Percentiles rank a stretch among this genome's conserved stretches.
These are phyloP conservation scores for Fusarium nanum DNA, from an alignment of 2,329 filamentous ascomycete species.

Conservation along the genomic window DNA sequence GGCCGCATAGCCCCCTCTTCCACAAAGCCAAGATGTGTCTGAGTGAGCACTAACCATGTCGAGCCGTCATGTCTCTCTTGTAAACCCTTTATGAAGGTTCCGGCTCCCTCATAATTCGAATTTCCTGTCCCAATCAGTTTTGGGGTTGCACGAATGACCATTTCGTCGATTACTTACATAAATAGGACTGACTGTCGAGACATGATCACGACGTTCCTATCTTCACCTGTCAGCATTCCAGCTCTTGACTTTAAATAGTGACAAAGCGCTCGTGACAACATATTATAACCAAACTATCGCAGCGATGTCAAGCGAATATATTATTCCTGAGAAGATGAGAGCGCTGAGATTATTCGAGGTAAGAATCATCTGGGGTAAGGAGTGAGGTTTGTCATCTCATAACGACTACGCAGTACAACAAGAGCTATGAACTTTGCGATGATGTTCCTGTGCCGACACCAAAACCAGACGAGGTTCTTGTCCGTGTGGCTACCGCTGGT, in stretches of 20 bases:
- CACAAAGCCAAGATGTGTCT: neutral
- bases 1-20: neutral
- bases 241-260: neutral
- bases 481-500: slow-evolving; percentile 16
- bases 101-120: neutral
- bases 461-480: slow-evolving; percentile 20
- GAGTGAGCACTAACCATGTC: slow-evolving; percentile 2
- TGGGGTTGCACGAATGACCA: neutral
- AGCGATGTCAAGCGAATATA: neutral
- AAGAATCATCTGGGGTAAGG: neutral
- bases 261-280: neutral
- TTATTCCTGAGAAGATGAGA: slow-evolving; percentile 29
- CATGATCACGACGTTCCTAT: neutral
- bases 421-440: slow-evolving; percentile 21
- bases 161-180: neutral
- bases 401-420: slow-evolving; percentile 19
- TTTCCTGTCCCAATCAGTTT: neutral
- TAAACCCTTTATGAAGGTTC: neutral
- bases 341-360: slow-evolving; percentile 36
- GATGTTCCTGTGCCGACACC: slow-evolving; percentile 21
- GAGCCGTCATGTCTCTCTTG: neutral
- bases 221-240: neutral
- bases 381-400: neutral
- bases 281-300: neutral
- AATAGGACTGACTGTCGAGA: neutral